Evolutionary conservation across 352 stramenopile species (phyloP).

Genomic region (Pelagophyceae sp.): DNA sequence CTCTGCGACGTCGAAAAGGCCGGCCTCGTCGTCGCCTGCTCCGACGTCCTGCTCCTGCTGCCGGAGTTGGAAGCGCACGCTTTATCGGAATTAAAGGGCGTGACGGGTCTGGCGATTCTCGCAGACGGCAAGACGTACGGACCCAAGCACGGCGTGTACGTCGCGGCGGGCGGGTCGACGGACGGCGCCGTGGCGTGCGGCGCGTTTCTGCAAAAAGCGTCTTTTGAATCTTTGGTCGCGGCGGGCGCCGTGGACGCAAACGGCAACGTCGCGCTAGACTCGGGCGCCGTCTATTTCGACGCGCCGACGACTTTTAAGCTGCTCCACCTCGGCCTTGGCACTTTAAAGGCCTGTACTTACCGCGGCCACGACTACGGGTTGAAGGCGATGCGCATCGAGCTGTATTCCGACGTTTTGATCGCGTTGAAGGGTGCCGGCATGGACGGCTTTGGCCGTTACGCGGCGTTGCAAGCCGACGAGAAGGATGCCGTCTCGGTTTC

Average conservation of each 20-base stretch:
- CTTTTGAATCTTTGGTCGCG: not conserved
- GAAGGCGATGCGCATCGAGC: constrained; percentile 9
- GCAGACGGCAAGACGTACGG: constrained; percentile 21
- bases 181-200: not conserved
- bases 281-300: constrained; percentile 20
- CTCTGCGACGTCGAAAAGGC: constrained; percentile 13
- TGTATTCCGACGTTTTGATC: constrained; percentile 18
- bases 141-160: constrained; percentile 31
- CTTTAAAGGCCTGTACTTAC: not conserved
- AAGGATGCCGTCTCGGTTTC: not conserved
- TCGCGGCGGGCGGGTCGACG: not conserved
- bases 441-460: not conserved
- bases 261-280: constrained; percentile 17
- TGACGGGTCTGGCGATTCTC: constrained; percentile 27
- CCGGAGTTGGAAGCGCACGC: constrained; percentile 13
- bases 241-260: constrained; percentile 9
- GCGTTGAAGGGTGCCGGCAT: not conserved
- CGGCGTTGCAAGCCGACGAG: constrained; percentile 6
- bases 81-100: not conserved
- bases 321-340: not conserved
- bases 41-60: constrained; percentile 30
- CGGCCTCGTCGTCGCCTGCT: constrained; percentile 24
- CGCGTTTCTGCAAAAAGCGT: constrained; percentile 7
- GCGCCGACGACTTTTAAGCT: not conserved
- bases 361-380: not conserved